Conservation (phyloP, 2,329 filamentous ascomycete species). For the Penicillium sp. region DNA sequence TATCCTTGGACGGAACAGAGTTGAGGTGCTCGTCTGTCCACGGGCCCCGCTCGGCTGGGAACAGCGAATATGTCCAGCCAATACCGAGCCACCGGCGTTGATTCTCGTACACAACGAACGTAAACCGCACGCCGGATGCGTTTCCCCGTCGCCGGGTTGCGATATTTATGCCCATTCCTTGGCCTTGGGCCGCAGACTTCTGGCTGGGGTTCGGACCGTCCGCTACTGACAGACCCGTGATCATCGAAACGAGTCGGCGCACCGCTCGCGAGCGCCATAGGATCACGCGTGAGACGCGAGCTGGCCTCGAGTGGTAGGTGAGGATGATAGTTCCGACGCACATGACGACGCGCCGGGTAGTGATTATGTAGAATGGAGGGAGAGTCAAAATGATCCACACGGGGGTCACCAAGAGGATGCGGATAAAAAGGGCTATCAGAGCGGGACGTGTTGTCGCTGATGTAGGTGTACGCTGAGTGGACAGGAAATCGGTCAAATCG, state of each 20-base stretch:
- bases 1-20: conserved; percentile 70
- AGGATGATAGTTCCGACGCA: conserved; percentile 81
- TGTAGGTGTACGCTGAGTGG: conserved; percentile 84
- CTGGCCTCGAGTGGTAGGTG: conserved; percentile 89
- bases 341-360: conserved; percentile 80
- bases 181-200: conserved; percentile 46
- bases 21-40: conserved; percentile 99
- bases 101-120: conserved; percentile 95
- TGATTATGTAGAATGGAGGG: conserved; percentile 81
- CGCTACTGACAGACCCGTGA: conserved; percentile 77
- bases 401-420: conserved; percentile 84
- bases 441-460: conserved; percentile 89
- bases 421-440: conserved; percentile 83
- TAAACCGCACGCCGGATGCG: conserved; percentile 86
- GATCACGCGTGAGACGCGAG: conserved; percentile 79
- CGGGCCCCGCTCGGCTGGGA: conserved; percentile 83
- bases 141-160: conserved; percentile 46
- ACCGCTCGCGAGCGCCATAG: conserved; percentile 85
- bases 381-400: conserved; percentile 83
- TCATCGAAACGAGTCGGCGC: conserved; percentile 65
- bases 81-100: conserved; percentile 93
- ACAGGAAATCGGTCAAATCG: conserved; percentile 88
- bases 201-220: conserved; percentile 24
- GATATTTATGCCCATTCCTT: conserved; percentile 51
- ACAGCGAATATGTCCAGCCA: conserved; percentile 89